phyloP scores from a whole-genome alignment of 192 early-diverging fungal genomes.

The Backusella psychrophila region DNA sequence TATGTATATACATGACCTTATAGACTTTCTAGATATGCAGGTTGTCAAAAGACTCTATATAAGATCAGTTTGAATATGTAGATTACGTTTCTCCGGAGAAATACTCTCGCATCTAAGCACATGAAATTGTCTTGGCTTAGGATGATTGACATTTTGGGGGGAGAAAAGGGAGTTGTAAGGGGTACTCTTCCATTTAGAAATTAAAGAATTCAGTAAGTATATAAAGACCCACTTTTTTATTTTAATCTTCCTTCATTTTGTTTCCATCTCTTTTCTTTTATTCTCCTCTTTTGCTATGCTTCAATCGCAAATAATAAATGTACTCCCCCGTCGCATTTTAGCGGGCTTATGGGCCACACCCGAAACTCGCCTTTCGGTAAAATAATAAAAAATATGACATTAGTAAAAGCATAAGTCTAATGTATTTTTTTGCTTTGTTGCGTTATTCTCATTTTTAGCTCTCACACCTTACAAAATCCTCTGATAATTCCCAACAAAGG shows the following conservation, averaged over 20 bases:
- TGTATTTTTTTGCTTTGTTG: background rate
- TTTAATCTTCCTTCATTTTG: slow-evolving; percentile 2
- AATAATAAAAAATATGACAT: slow-evolving; percentile 2
- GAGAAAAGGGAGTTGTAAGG: slow-evolving; percentile 10
- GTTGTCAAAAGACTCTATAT: slow-evolving; percentile 17
- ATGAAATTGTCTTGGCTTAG: slow-evolving; percentile 4
- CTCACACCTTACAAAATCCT: slow-evolving; percentile 13
- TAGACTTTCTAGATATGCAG: slow-evolving; percentile 15
- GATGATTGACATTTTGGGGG: slow-evolving; percentile 3
- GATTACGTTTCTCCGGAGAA: slow-evolving; percentile 6
- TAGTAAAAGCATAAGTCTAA: slow-evolving; percentile 3
- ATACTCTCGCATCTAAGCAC: slow-evolving; percentile 2
- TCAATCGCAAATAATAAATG: slow-evolving; percentile 28
- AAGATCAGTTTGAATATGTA: background rate
- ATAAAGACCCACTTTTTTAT: slow-evolving; percentile 1
- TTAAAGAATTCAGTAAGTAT: slow-evolving; percentile 6
- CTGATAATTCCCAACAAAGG: slow-evolving; percentile 9
- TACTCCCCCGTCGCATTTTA: slow-evolving; percentile 14
- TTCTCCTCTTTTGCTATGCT: slow-evolving; percentile 19
- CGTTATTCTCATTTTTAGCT: slow-evolving; percentile 4
- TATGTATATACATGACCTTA: background rate
- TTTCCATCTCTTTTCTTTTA: background rate
- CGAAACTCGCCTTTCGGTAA: slow-evolving; percentile 34
- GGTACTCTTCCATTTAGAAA: slow-evolving; percentile 12
- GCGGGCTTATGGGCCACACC: slow-evolving; percentile 25